phyloP scores from a whole-genome alignment of 108 stramenopile genomes.

The Nannochloropsis salina region DNA sequence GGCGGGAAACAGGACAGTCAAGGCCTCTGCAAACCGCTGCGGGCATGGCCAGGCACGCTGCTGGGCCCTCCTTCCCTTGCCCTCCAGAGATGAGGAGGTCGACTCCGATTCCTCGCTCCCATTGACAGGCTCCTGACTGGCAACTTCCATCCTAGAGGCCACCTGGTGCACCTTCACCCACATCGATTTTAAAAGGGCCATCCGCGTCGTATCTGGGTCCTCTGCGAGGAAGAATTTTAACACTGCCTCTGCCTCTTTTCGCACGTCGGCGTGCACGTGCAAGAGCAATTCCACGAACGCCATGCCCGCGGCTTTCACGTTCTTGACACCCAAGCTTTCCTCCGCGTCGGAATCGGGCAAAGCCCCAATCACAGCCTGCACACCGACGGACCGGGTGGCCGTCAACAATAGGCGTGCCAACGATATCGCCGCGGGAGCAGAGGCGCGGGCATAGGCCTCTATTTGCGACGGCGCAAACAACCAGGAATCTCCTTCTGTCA shows the following conservation, averaged over 20 bases:
- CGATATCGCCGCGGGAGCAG: neutral
- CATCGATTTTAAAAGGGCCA: neutral
- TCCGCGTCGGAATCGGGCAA: neutral
- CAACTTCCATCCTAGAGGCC: neutral
- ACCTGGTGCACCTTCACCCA: conserved; percentile 1
- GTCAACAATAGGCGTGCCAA: neutral
- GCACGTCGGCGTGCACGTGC: neutral
- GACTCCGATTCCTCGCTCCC: neutral
- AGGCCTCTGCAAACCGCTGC: neutral
- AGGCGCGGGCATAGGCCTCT: neutral
- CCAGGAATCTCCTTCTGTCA: neutral
- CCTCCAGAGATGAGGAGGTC: neutral
- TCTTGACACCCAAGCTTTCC: neutral
- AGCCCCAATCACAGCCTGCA: neutral
- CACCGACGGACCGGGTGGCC: neutral
- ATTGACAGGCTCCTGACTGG: neutral
- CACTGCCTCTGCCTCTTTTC: neutral
- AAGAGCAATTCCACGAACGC: neutral
- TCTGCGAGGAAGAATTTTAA: neutral
- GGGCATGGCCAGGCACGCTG: neutral
- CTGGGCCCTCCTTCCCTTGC: neutral
- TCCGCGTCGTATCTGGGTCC: neutral
- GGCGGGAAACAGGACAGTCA: neutral
- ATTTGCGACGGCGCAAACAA: neutral
- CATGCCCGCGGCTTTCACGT: neutral